Percentiles rank a stretch among this genome's conserved stretches.
Conservation (phyloP, 2,329 filamentous ascomycete genomes). For the Sporothrix curviconia region DNA sequence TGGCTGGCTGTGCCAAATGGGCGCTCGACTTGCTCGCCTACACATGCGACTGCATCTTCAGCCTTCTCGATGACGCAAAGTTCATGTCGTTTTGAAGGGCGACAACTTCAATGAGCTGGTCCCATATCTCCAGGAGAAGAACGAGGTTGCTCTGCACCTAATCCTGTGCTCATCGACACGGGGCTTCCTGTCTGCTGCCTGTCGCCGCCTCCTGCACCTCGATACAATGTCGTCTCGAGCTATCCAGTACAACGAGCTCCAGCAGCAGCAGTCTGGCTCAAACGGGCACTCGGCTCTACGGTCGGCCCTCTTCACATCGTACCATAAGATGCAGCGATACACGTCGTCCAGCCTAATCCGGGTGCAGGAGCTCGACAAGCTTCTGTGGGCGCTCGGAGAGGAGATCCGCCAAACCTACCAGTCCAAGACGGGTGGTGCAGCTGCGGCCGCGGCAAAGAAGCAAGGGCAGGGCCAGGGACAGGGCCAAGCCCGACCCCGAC, state of each 20-base stretch:
- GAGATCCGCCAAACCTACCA: constrained; percentile 49
- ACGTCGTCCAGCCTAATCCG: constrained; percentile 48
- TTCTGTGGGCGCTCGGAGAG: constrained; percentile 44
- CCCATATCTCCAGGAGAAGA: constrained; percentile 45
- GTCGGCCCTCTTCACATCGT: constrained; percentile 48
- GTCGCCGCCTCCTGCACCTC: constrained; percentile 56
- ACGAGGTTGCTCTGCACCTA: constrained; percentile 54
- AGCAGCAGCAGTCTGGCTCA: constrained; percentile 23
- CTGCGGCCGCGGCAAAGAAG: constrained; percentile 39
- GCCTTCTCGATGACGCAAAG: constrained; percentile 45
- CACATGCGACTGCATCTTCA: constrained; percentile 53
- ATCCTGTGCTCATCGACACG: constrained; percentile 69
- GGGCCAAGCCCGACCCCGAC: constrained; percentile 17
- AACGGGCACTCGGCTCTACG: neutral
- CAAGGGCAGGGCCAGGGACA: constrained; percentile 9
- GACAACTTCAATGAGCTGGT: constrained; percentile 41
- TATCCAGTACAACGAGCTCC: constrained; percentile 44
- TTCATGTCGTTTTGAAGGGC: constrained; percentile 42
- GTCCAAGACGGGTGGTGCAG: constrained; percentile 22
- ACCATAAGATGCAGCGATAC: constrained; percentile 47
- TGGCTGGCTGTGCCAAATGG: constrained; percentile 75
- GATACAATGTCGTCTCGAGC: constrained; percentile 43
- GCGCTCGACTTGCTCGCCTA: constrained; percentile 62
- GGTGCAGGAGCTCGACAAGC: constrained; percentile 54
- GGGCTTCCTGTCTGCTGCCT: constrained; percentile 63